phyloP scores from a whole-genome alignment of 2,329 filamentous ascomycete genomes.

The Paracoccidioides brasiliensis region DNA sequence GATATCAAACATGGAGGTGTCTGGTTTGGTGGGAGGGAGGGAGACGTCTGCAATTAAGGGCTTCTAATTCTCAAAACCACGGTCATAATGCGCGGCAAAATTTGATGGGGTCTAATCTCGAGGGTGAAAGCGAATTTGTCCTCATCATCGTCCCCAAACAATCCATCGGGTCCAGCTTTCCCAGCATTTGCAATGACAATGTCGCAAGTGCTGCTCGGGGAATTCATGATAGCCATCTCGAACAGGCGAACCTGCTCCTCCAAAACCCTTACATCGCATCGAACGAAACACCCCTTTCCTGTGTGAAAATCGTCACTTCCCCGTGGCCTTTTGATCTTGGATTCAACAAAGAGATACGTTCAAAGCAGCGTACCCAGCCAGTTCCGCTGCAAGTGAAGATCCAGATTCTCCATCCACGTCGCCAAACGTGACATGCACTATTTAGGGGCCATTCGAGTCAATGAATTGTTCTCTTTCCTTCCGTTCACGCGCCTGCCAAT shows the following conservation, averaged over 20 bases:
- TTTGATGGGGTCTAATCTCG: background rate
- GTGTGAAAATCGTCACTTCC: background rate
- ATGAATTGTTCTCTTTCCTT: background rate
- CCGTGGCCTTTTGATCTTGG: background rate
- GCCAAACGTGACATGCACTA: conserved; percentile 10
- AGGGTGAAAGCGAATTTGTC: background rate
- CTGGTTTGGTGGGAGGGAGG: conserved; percentile 13
- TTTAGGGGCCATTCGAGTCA: background rate
- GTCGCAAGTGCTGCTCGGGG: conserved; percentile 16
- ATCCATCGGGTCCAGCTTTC: conserved; percentile 18
- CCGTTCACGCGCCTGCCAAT: background rate
- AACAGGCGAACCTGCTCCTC: conserved; percentile 22
- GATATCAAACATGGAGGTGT: conserved; percentile 26
- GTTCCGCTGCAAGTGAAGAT: conserved; percentile 1
- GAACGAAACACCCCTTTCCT: conserved; percentile 18
- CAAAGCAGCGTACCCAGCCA: conserved; percentile 4
- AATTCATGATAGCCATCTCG: conserved; percentile 15
- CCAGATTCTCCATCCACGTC: conserved; percentile 7
- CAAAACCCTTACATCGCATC: conserved; percentile 21
- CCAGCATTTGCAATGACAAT: conserved; percentile 25
- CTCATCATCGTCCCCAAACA: conserved; percentile 15
- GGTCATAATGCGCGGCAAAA: background rate
- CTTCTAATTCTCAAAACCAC: background rate
- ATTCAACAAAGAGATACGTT: background rate
- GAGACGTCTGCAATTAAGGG: conserved; percentile 3